Evolutionary conservation across 2,329 filamentous ascomycete genomes (phyloP).

Genomic region (Tympanopsis confertula): DNA sequence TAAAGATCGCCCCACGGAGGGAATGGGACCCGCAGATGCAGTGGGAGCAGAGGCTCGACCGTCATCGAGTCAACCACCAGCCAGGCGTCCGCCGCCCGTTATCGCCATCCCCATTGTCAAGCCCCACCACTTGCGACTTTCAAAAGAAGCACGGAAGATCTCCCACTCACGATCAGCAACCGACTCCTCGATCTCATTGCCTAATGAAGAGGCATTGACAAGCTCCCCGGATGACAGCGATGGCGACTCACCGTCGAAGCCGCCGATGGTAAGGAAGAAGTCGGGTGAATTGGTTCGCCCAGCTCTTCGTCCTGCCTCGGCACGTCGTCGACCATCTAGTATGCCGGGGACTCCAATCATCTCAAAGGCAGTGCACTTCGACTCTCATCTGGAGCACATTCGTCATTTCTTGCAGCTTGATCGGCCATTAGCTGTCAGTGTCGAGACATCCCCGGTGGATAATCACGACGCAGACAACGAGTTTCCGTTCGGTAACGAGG

Average conservation of each 20-base stretch:
- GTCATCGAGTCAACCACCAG: conserved; percentile 4
- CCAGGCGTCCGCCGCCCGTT: not conserved
- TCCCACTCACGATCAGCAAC: conserved; percentile 14
- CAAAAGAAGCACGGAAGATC: conserved; percentile 9
- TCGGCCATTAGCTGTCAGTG: conserved; percentile 88
- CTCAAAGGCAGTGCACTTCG: conserved; percentile 95
- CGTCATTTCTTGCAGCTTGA: conserved; percentile 92
- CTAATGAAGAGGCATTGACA: too few relatives aligned
- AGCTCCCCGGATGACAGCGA: conserved; percentile 53
- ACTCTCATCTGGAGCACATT: conserved; percentile 90
- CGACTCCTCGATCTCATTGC: conserved; percentile 25
- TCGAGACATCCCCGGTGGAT: conserved; percentile 82
- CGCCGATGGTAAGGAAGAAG: conserved; percentile 95
- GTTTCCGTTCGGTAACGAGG: conserved; percentile 65
- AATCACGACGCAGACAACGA: conserved; percentile 77
- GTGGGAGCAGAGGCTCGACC: too few relatives aligned
- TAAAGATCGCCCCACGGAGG: conserved; percentile 15
- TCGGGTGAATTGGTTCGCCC: conserved; percentile 92
- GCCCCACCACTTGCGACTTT: conserved; percentile 6
- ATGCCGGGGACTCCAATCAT: conserved; percentile 97
- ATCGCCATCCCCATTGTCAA: not conserved
- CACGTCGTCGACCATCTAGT: conserved; percentile 68
- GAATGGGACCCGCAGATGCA: conserved; percentile 8
- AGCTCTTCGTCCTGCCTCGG: conserved; percentile 70
- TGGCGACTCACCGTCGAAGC: conserved; percentile 52